Evolutionary conservation across 257 asterid genomes (phyloP).

Genomic region (Nyctanthes arbortristis): DNA sequence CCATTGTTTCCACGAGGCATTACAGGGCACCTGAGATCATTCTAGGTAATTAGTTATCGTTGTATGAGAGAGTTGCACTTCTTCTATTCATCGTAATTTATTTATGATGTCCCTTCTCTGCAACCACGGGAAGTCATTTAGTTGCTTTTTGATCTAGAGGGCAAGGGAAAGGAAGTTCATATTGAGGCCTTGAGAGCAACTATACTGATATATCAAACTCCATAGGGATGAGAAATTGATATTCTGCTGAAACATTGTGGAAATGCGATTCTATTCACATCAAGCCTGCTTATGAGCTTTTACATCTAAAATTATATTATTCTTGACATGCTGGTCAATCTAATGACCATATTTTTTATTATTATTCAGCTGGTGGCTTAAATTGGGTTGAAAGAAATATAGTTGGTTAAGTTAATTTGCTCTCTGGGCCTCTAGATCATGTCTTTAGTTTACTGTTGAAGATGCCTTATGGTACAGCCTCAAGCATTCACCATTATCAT

Average conservation of each 20-base stretch:
- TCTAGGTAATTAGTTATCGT: constrained; percentile 50
- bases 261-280: neutral
- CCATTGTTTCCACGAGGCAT: constrained; percentile 63
- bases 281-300: neutral
- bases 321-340: neutral
- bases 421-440: neutral
- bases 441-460: neutral
- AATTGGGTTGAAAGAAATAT: neutral
- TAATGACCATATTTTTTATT: neutral
- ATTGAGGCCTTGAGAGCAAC: constrained; percentile 16
- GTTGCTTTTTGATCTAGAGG: constrained; percentile 14
- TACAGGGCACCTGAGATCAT: constrained; percentile 68
- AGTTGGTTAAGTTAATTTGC: neutral
- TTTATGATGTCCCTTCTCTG: constrained; percentile 8
- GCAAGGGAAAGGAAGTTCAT: neutral
- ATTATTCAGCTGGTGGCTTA: neutral
- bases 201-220: constrained; percentile 1
- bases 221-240: constrained; percentile 14
- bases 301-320: neutral
- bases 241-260: constrained; percentile 1
- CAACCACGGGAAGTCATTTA: constrained; percentile 10
- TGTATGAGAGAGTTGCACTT: constrained; percentile 26
- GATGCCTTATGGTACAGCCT: neutral
- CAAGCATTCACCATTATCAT: too few relatives aligned
- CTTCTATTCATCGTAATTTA: constrained; percentile 20